Conservation (phyloP, 305 asterid species). For the Monarda citriodora region DNA sequence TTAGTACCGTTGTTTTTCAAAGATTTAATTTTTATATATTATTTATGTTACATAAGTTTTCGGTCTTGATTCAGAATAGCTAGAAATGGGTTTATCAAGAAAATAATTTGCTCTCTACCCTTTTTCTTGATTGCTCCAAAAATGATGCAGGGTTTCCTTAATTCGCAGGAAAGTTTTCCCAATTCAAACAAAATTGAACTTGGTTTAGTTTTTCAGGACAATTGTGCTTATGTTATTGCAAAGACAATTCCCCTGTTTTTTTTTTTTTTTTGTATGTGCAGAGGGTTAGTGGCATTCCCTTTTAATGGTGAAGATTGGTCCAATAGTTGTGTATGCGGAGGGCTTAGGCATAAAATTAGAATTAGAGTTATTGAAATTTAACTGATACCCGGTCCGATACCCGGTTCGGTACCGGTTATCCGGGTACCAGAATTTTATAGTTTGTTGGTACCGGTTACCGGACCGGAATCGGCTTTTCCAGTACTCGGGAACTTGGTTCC, state of each 20-base stretch:
- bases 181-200: constrained; percentile 10
- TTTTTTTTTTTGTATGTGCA: constrained; percentile 67
- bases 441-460: too few relatives aligned
- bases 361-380: too few relatives aligned
- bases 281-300: constrained; percentile 92
- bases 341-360: too few relatives aligned
- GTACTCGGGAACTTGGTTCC: too few relatives aligned
- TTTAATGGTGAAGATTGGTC: constrained; percentile 89
- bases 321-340: too few relatives aligned
- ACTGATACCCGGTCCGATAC: too few relatives aligned
- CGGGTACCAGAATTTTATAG: too few relatives aligned
- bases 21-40: constrained; percentile 10
- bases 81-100: constrained; percentile 13
- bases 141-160: constrained; percentile 19
- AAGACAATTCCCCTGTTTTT: constrained; percentile 89
- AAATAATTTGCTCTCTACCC: neutral
- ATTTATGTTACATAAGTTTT: constrained; percentile 6
- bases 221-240: constrained; percentile 11
- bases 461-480: too few relatives aligned
- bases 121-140: constrained; percentile 13
- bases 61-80: constrained; percentile 12
- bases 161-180: constrained; percentile 13
- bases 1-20: constrained; percentile 1
- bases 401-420: too few relatives aligned
- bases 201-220: constrained; percentile 10